phyloP scores from a whole-genome alignment of 768 basidiomycete species.

The Lactarius deliciosus region DNA sequence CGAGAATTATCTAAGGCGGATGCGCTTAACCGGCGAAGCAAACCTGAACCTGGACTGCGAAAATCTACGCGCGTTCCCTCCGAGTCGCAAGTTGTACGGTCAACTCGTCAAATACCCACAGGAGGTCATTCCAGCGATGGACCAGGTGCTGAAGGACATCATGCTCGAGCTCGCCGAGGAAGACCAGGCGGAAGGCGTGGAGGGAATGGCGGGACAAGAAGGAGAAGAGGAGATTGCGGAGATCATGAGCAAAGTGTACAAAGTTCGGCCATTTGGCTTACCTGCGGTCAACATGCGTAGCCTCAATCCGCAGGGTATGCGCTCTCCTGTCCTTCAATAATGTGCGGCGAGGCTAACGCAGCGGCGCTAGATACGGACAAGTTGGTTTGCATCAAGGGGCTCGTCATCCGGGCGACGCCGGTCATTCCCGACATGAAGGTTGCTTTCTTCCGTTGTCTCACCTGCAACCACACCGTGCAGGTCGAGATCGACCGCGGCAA shows the following conservation, averaged over 20 bases:
- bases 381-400: constrained; percentile 91
- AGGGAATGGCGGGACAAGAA: constrained; percentile 72
- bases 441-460: constrained; percentile 96
- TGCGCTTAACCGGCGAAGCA: constrained; percentile 90
- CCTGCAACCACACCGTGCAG: constrained; percentile 95
- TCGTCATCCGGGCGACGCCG: constrained; percentile 95
- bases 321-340: not conserved
- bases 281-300: constrained; percentile 89
- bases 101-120: constrained; percentile 94
- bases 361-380: constrained; percentile 86
- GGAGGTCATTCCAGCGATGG: constrained; percentile 96
- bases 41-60: constrained; percentile 88
- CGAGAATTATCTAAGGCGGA: constrained; percentile 75
- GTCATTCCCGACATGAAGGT: constrained; percentile 99
- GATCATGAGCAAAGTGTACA: constrained; percentile 85
- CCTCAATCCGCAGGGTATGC: constrained; percentile 85
- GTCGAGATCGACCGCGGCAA: constrained; percentile 98
- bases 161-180: constrained; percentile 86
- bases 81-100: constrained; percentile 74
- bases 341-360: not conserved
- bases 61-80: constrained; percentile 85
- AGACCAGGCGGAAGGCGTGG: constrained; percentile 67
- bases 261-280: constrained; percentile 89
- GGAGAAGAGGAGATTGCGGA: constrained; percentile 87
- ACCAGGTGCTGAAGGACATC: constrained; percentile 90